These are phyloP conservation scores for Geosmithia flava DNA, from an alignment of 2,329 filamentous ascomycete genomes.

Conservation along the genomic window DNA sequence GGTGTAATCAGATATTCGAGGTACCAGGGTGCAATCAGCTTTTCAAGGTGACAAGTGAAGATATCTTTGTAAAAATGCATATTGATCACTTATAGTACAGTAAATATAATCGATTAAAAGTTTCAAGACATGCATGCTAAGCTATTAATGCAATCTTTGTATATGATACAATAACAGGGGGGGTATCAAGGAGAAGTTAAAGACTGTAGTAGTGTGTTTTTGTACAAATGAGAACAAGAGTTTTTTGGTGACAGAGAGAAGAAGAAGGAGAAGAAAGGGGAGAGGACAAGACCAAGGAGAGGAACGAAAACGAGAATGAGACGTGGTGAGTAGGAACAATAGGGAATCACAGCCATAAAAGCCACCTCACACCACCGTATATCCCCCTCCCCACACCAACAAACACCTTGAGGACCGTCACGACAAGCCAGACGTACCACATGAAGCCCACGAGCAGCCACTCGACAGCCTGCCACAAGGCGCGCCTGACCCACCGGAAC, in stretches of 20 bases:
- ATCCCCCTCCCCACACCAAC: conserved; percentile 49
- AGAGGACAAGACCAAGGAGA: not conserved
- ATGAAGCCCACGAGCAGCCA: conserved; percentile 81
- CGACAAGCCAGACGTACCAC: conserved; percentile 90
- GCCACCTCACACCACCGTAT: conserved; percentile 56
- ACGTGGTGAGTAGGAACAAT: not conserved
- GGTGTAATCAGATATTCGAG: too few relatives aligned
- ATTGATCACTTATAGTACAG: too few relatives aligned
- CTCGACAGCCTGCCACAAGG: conserved; percentile 73
- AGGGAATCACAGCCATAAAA: conserved; percentile 56
- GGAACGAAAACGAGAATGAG: not conserved
- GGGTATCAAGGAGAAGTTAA: not conserved
- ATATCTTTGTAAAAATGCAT: too few relatives aligned
- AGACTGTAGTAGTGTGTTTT: not conserved
- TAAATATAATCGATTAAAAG: not conserved
- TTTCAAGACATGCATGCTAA: not conserved
- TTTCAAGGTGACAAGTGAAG: too few relatives aligned
- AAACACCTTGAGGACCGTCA: conserved; percentile 60
- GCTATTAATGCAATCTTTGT: not conserved
- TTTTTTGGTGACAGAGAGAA: too few relatives aligned
- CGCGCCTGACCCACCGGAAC: conserved; percentile 62
- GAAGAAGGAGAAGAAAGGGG: not conserved
- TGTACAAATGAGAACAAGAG: conserved; percentile 2
- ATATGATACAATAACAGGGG: conserved; percentile 2
- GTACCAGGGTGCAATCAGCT: too few relatives aligned